Evolutionary conservation across 2,329 filamentous ascomycete genomes (phyloP), one percentile per base, ranked within the genome.

Genomic region (Chrysoporthe deuterocubensis): DNA sequence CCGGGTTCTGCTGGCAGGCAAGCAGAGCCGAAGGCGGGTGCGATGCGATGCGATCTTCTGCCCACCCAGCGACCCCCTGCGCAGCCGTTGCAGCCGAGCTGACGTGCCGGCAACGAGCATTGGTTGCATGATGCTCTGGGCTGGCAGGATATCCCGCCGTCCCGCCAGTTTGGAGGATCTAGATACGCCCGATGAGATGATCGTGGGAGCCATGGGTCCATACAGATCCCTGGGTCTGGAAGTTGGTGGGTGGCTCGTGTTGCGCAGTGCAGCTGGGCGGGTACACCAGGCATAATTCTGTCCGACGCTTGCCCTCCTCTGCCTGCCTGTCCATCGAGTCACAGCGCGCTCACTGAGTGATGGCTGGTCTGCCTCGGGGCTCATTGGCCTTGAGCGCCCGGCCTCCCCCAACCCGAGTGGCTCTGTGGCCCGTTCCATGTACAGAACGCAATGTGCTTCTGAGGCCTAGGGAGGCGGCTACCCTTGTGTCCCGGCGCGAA

Each of bases 141-240:
- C n/a, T 50, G 64, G 62, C 67, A 66, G 37, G 40, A 34, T 52
- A 40, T 40, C 32, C 32, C 54, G 14, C 54, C 32, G 34, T 62
- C 62, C 67, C 67, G 67, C 60, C 67, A 66, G 54, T 66, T 60
- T 69, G 67, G 67, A 66, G 58, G 63, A 62, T 68, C 63, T 68
- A 67, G 62, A 69, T 69, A 69, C 62, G 52, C 32, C 52, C 65
- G 68, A 68, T 69, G 56, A 69, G 68, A 68, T 50, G 68, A 63
- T 65, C 66, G 66, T 48, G 58, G 62, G 62, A 61, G 65, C 50
- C 68, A 63, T 46, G 58, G 68, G 56, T 61, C 56, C 50, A 60
- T 56, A 59, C 62, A 64, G 63, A 64, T 68, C 43, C 62, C 46
- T 52, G 63, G 32, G 59, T 11, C 46, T 21, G 34, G 43, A 42